Conservation (phyloP, 1,284 basidiomycete genomes). For the Tilletia setariae region DNA sequence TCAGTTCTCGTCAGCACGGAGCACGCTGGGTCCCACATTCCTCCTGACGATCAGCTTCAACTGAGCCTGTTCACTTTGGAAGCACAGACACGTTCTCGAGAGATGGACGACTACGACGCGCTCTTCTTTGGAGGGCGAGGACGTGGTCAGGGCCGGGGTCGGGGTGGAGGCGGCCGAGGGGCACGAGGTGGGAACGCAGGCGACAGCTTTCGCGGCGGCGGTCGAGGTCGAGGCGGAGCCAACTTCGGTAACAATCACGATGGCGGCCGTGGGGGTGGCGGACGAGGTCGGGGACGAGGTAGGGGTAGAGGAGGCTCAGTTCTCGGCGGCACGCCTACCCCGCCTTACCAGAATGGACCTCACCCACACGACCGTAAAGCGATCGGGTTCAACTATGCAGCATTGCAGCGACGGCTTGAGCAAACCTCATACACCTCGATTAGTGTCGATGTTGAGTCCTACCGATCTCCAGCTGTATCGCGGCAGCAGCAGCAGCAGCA, state of each 20-base stretch:
- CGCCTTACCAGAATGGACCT: background rate
- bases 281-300: slow-evolving; percentile 10
- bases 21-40: too few species aligned
- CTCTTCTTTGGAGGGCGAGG: background rate
- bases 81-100: too few species aligned
- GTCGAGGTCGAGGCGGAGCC: background rate
- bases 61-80: too few species aligned
- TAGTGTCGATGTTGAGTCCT: background rate
- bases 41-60: too few species aligned
- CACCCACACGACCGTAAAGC: slow-evolving; percentile 3
- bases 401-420: background rate
- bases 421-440: background rate
- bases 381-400: slow-evolving; percentile 7
- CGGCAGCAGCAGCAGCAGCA: background rate
- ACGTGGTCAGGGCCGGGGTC: background rate
- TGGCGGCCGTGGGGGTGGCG: background rate
- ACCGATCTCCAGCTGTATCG: background rate
- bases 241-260: too few species aligned
- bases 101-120: too few species aligned
- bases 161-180: background rate
- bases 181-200: background rate
- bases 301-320: background rate
- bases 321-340: background rate
- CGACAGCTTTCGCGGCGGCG: background rate
- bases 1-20: too few species aligned